A percentile compares a stretch with the other conserved stretches of the same genome.
phyloP scores from a whole-genome alignment of 1,139 yeast species.

The Kodamaea sp. region DNA sequence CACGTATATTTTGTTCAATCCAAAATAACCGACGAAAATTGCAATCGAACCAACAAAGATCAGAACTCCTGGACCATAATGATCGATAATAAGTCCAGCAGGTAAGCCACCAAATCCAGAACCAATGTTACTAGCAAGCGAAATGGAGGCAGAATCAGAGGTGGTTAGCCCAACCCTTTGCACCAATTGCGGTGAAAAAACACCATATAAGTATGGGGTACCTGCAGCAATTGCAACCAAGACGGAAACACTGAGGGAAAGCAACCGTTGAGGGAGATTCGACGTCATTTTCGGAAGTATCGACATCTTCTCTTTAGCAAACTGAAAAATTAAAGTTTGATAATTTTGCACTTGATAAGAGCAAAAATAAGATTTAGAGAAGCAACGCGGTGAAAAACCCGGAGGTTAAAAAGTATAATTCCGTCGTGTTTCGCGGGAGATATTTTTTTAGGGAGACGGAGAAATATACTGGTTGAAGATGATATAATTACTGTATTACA shows the following conservation, averaged over 20 bases:
- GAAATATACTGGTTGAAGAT: too few species aligned
- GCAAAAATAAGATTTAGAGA: too few species aligned
- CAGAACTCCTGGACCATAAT: slow-evolving; percentile 51
- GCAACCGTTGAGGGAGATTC: slow-evolving; percentile 13
- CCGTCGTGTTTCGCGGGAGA: too few species aligned
- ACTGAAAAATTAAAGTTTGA: too few species aligned
- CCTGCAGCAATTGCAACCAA: slow-evolving; percentile 51
- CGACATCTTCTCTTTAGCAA: too few species aligned
- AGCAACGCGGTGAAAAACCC: too few species aligned
- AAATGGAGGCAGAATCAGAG: slow-evolving; percentile 58
- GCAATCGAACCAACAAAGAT: slow-evolving; percentile 51
- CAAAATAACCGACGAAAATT: slow-evolving; percentile 41
- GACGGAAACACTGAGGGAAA: slow-evolving; percentile 21
- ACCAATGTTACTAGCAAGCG: slow-evolving; percentile 61
- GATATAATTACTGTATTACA: too few species aligned
- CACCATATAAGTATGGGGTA: slow-evolving; percentile 69
- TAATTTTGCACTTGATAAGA: too few species aligned
- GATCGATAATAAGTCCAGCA: slow-evolving; percentile 65
- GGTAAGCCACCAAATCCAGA: slow-evolving; percentile 65
- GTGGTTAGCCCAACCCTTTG: slow-evolving; percentile 54
- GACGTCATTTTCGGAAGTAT: background rate
- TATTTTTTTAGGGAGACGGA: too few species aligned
- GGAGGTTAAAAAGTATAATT: too few species aligned
- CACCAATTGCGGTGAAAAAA: slow-evolving; percentile 68
- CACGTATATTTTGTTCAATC: slow-evolving; percentile 31